Base-by-base conservation (phyloP, 352 stramenopile genomes). In the Peronospora belbahrii region DNA sequence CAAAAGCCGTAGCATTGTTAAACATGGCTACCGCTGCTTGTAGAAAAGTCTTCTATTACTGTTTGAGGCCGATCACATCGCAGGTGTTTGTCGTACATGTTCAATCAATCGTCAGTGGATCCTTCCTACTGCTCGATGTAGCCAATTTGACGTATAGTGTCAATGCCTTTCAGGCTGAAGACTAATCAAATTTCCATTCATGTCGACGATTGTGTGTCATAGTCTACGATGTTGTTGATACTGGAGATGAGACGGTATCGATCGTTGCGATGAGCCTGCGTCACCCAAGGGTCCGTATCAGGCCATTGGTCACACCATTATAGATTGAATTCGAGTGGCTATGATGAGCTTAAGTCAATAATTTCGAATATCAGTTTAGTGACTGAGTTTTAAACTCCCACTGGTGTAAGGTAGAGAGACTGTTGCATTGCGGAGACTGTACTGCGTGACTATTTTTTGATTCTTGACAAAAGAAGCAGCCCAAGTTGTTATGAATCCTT, bases 171-270 rank as follows among this genome's bases (percentile, higher is more conserved):
- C 6, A 28, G 6, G 11, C 32, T 13, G 34, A 18, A 14, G 22
- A 14, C 45, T 33, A 52, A 52, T 46, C 35, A 25, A 40, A 41
- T 49, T 32, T 10, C 11, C 30, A 19, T 40, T 23, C 5, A n/a
- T 35, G 31, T 48, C 18, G 41, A 47, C 32, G 32, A 49, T 24
- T 15, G 19, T 4, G 14, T 40, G 15, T 38, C 20, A 49, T 30
- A 18, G 30, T 33, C 8, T 49, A 18, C n/a, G 17, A 7, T 3
- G 18, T 11, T 36, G 36, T 37, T 53, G 18, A 28, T 53, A 6
- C 31, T 2, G 32, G 8, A 11, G 11, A 35, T 32, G 18, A 48
- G 28, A 32, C n/a, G 18, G 15, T 25, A 1, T 28, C 7, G 24
- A 9, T 11, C n/a, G n/a, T n/a, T n/a, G n/a, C n/a, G n/a, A n/a